phyloP scores from a whole-genome alignment of 179 eudicot species.

The Beta lomatogona region DNA sequence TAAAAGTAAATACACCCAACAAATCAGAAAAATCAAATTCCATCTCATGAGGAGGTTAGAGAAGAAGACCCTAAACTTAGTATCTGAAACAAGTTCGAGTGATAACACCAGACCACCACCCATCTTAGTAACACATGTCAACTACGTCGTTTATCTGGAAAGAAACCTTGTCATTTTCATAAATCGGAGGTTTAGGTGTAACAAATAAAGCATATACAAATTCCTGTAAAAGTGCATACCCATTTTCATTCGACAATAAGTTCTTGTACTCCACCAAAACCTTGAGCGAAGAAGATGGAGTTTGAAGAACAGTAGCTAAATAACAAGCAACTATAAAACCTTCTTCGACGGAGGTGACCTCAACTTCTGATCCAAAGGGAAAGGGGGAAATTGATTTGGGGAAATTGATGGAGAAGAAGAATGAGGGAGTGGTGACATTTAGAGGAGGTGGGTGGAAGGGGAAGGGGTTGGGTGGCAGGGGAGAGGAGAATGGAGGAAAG shows the following conservation, averaged over 20 bases:
- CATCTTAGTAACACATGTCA: conserved; percentile 58
- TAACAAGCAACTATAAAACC: conserved; percentile 53
- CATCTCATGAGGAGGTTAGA: conserved; percentile 41
- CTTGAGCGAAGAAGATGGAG: conserved; percentile 4
- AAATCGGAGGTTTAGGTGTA: conserved; percentile 43
- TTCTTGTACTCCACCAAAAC: conserved; percentile 49
- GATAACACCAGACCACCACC: conserved; percentile 73
- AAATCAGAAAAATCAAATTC: conserved; percentile 40
- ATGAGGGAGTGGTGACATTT: no score
- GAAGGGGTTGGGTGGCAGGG: no score
- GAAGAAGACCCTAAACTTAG: conserved; percentile 38
- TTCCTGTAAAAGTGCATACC: conserved; percentile 40
- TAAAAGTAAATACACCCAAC: not conserved
- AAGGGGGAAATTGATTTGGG: no score
- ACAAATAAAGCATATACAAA: conserved; percentile 33
- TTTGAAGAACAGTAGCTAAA: conserved; percentile 42
- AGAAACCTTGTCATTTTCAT: not conserved
- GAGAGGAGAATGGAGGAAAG: no score
- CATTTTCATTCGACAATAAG: conserved; percentile 37
- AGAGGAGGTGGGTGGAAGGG: no score
- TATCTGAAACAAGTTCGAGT: conserved; percentile 16
- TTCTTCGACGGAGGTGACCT: conserved; percentile 26
- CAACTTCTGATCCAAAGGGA: not conserved
- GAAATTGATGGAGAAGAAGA: no score
- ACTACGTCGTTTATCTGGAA: conserved; percentile 51